Base-by-base conservation (phyloP, 1,284 basidiomycete species). In the Ceratobasidium sp. region DNA sequence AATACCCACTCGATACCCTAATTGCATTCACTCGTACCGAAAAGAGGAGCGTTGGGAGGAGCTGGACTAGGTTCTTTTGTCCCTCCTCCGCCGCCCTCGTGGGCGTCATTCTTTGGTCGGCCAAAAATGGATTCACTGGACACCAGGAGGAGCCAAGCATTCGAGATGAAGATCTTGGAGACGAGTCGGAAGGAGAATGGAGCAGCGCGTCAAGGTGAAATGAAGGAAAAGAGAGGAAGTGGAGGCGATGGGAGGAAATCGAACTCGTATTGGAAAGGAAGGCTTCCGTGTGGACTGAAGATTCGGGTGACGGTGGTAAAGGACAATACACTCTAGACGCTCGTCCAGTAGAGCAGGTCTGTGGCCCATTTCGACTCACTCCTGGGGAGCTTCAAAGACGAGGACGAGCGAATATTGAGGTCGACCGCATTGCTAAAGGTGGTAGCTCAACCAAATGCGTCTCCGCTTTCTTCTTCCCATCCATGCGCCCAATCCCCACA, bases 51-150 rank as follows among this genome's bases (percentile, higher is more conserved):
- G 6, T 7, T 66, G 17, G 64, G 64, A 2, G 44, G 40, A 12
- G 64, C 42, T 23, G 64, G 64, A 46, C 26, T 71, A 12, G 69
- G 69, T 10, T 59, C 69, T 2, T 71, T 71, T 42, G 40, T 71
- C n/a, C 69, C 69, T 17, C 69, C 69, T 38, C 54, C 69, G 38
- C 69, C 69, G 23, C 69, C 69, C 10, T 71, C 69, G 3, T 71
- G 69, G 69, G 69, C 69, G n/a, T 71, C 69, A 42, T 57, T 71
- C 38, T 71, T n/a, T n/a, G 69, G 69, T 56, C 69, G 28, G 48
- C 64, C 2, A 44, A 66, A 23, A 71, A 56, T n/a, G 69, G 69
- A 1, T 71, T 52, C 38, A 71, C 69, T 42, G 69, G 69, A 52
- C 48, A 52, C n/a, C 54, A 38, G 1, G 69, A 56, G 3, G 52